Conservation (phyloP, 176 grass and related monocot genomes). For the Ensete glaucum region DNA sequence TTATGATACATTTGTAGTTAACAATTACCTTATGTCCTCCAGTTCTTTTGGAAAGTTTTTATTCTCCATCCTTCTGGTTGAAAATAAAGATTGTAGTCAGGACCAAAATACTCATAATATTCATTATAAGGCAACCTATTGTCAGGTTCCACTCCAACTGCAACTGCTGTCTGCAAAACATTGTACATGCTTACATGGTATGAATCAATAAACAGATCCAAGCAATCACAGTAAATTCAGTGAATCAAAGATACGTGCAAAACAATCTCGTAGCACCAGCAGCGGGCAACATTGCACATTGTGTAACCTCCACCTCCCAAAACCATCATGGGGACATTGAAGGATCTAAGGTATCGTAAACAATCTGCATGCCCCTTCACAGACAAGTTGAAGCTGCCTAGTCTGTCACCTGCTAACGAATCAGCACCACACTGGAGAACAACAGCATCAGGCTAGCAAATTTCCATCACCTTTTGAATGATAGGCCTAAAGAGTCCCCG, state of each 20-base stretch:
- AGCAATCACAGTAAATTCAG: neutral
- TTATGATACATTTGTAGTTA: neutral
- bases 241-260: neutral
- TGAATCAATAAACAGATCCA: neutral
- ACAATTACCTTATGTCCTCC: conserved; percentile 16
- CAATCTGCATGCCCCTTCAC: conserved; percentile 25
- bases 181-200: neutral
- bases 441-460: too few species aligned
- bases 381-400: neutral
- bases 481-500: conserved; percentile 12
- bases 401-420: too few species aligned
- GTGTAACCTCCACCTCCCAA: conserved; percentile 22
- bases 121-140: conserved; percentile 21
- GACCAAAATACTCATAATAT: conserved; percentile 25
- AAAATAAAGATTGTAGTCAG: conserved; percentile 23
- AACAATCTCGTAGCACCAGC: conserved; percentile 22
- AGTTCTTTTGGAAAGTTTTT: conserved; percentile 14
- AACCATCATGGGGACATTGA: conserved; percentile 21
- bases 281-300: conserved; percentile 20
- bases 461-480: too few species aligned
- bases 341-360: conserved; percentile 20
- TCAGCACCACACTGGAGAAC: too few species aligned
- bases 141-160: conserved; percentile 18
- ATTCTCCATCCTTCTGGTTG: conserved; percentile 16
- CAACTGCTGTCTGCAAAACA: conserved; percentile 22